Conservation (phyloP, 306 rosid species). For the Herpetospermum pedunculosum region DNA sequence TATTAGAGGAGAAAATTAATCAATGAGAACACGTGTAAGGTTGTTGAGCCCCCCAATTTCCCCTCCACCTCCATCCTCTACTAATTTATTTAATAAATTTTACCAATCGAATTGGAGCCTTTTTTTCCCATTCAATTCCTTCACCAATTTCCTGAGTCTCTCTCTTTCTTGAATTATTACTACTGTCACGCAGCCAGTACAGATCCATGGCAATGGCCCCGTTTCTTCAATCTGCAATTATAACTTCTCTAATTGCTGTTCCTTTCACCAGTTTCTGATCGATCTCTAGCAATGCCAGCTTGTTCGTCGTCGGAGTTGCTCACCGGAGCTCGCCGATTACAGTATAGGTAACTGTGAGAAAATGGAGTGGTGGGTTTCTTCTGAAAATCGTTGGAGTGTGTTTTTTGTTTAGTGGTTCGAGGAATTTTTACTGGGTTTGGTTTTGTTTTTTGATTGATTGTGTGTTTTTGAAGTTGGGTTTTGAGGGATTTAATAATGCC, state of each 20-base stretch:
- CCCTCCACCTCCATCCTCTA: background rate
- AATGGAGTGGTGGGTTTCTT: background rate
- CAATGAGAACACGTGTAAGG: constrained; percentile 6
- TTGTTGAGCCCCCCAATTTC: background rate
- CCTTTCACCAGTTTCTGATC: background rate
- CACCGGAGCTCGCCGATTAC: background rate
- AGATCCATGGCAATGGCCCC: background rate
- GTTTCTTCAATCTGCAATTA: background rate
- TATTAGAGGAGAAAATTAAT: background rate
- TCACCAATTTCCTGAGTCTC: constrained; percentile 1
- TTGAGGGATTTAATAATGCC: constrained; percentile 14
- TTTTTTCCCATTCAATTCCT: background rate
- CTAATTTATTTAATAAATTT: background rate
- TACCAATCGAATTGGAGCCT: background rate
- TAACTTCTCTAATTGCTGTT: background rate
- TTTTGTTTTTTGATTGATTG: background rate
- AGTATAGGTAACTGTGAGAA: background rate
- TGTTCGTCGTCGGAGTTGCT: background rate
- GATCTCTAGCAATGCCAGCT: background rate
- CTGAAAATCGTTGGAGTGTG: background rate
- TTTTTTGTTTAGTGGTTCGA: background rate
- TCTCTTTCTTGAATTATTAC: constrained; percentile 17
- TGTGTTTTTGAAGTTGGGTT: background rate
- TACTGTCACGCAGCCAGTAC: background rate
- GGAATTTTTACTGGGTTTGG: background rate